Evolutionary conservation across 2,329 filamentous ascomycete genomes (phyloP), one percentile per base, ranked within the genome.

Genomic region (Cladosporium sp.): DNA sequence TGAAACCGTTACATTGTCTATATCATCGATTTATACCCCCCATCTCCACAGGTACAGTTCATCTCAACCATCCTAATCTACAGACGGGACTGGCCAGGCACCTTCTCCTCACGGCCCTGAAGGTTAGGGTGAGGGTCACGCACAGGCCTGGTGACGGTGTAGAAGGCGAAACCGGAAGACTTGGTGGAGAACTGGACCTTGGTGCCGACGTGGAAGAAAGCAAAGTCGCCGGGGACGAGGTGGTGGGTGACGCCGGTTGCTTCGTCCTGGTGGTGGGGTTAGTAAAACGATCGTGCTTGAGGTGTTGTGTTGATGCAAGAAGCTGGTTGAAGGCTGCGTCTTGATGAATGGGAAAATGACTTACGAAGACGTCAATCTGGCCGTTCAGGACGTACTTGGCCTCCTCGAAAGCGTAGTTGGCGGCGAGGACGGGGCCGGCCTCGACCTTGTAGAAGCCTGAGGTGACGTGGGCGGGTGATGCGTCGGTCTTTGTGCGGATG

Each of bases 371-470:
- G 37, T 58, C 56, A 15, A 58, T 58, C 29, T 58, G 56, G 3
- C 56, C 56, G 15, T 24, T 51, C 22, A 58, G 45, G 3, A 58
- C 53, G 36, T 55, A 58, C 34, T 58, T 58, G 8, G 56, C 52
- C 24, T 58, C 56, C n/a, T 58, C 56, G 43, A 52, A 58, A 3
- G 34, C 43, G 42, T 58, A 58, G 45, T 51, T 38, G 3, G 53
- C 47, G 6, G 53, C 36, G 24, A 50, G 34, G 1, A 48, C 27
- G 27, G 53, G 51, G 13, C 56, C 56, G n/a, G 51, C 40, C n/a
- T 53, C 51, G 41, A 58, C 55, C 22, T 54, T 56, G 55, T 58
- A 58, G 55, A 58, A 58, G 17, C 56, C 56, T 0, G 55, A 57
- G 1, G 56, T 58, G 18, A 58, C 24, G 32, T 57, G 49, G 12